Evolutionary conservation across 108 stramenopile species (phyloP), one percentile per base, ranked within the genome.

Genomic region (Mediolabrus comicus): DNA sequence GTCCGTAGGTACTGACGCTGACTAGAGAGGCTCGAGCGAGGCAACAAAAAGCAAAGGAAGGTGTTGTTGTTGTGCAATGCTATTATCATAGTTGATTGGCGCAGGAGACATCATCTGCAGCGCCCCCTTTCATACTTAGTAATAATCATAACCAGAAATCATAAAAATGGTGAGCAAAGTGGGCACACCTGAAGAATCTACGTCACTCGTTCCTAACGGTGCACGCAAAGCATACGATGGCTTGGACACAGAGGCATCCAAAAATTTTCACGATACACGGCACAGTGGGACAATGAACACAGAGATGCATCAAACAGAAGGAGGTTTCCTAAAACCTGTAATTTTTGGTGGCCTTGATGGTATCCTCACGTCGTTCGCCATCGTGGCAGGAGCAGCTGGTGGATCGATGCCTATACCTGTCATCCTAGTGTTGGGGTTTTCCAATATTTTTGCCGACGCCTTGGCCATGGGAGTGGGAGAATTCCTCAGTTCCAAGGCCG

Each of bases 261-360:
- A 86, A 28, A 75, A 67, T 36, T 94, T 85, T 55, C 92, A 94
- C 38, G 88, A 94, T 32, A 81, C 31, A 1, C 72, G 69, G 59
- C 66, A 39, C 24, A 39, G 61, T 10, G 75, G 51, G 72, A 67
- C 12, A 61, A 53, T 27, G 75, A 89, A 53, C 67, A 72, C 64
- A 8, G 86, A 85, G 62, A 81, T 82, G 76, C 93, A 94, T 58
- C 86, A 94, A 67, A 74, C 72, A 16, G 88, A 87, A 36, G 93
- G 93, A 31, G 93, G 90, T 26, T 81, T 89, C 55, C 72, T 92
- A 54, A 92, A 92, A 64, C 90, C 93, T 3, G 62, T 94, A 32
- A 96, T 99, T 41, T 99, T 99, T 77, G 98, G 98, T 34, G 98
- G 98, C 30, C 85, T 98, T 32, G 98, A 99, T 71, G 98, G 98